Evolutionary conservation across 441 rosid species (phyloP).

Genomic region (Adansonia madagascariensis): DNA sequence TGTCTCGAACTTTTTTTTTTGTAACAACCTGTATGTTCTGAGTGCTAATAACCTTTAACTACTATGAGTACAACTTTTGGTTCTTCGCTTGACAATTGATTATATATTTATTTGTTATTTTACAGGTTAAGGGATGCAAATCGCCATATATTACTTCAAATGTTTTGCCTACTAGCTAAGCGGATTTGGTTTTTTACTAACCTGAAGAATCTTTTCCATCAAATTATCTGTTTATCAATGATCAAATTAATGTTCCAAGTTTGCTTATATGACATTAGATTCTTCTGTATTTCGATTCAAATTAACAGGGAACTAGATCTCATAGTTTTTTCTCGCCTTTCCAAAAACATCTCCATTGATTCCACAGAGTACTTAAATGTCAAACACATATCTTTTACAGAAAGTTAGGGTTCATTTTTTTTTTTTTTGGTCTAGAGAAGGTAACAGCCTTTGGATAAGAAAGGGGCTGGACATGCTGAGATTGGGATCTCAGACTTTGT

Average conservation of each 20-base stretch:
- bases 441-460: not conserved
- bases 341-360: not conserved
- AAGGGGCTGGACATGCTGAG: not conserved
- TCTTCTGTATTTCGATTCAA: not conserved
- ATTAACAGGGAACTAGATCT: not conserved
- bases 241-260: not conserved
- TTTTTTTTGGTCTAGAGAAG: too few species aligned
- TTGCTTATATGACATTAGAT: not conserved
- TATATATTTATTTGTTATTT: slow-evolving; percentile 24
- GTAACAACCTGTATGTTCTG: not conserved
- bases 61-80: not conserved
- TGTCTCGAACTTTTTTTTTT: not conserved
- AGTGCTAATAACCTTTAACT: not conserved
- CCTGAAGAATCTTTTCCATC: not conserved
- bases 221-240: not conserved
- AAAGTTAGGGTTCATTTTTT: too few species aligned
- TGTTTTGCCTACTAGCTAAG: slow-evolving; percentile 62
- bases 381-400: not conserved
- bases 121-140: slow-evolving; percentile 75
- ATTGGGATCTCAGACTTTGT: not conserved
- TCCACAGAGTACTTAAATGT: not conserved
- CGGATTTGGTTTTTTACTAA: slow-evolving; percentile 22
- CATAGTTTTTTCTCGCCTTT: not conserved
- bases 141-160: slow-evolving; percentile 77
- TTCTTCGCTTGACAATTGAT: slow-evolving; percentile 10